Evolutionary conservation across 1,284 basidiomycete species (phyloP), one percentile per base, ranked within the genome.

Genomic region (Leccinum solheimii): DNA sequence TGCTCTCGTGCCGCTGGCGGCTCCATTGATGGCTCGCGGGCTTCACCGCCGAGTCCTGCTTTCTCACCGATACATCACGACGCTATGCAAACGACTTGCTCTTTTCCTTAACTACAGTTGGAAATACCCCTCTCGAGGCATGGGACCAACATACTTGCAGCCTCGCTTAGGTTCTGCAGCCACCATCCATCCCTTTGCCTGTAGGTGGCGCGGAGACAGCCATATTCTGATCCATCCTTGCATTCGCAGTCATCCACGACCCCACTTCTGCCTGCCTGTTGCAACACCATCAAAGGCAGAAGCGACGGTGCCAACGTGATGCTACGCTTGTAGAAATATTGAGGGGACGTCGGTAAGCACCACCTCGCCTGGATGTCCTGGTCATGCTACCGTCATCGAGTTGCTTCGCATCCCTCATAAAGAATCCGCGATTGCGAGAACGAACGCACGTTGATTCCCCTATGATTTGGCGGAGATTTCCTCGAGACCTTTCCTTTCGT

Each of bases 291-390:
- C 61, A 72, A 66, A 59, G 40, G 58, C 51, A 69, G 66, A 74
- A 74, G 73, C 56, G 56, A 69, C 69, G 63, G 57, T 67, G 74
- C 71, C 67, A 74, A 57, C 69, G 53, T 72, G 73, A 72, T 74
- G 61, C 62, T 74, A 74, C 67, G 70, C 64, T 52, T 59, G 60
- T 55, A 70, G 55, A 60, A 62, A 67, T 61, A 66, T 72, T 72
- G 72, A 67, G 63, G 55, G 56, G 57, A 66, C 61, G 38, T 63
- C 61, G 60, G 69, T 65, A 63, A 64, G 69, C 69, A 69, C 58
- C 66, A 69, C 62, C 53, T 59, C 49, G 55, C 57, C 56, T 60
- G 62, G 60, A 57, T 63, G 59, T 56, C 57, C 55, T 62, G 30
- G 34, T 56, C 57, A 56, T 53, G 55, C 62, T 60, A 38, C 48